Evolutionary conservation across 345 rosid genomes (phyloP).

Genomic region (Gossypium rotundifolium): DNA sequence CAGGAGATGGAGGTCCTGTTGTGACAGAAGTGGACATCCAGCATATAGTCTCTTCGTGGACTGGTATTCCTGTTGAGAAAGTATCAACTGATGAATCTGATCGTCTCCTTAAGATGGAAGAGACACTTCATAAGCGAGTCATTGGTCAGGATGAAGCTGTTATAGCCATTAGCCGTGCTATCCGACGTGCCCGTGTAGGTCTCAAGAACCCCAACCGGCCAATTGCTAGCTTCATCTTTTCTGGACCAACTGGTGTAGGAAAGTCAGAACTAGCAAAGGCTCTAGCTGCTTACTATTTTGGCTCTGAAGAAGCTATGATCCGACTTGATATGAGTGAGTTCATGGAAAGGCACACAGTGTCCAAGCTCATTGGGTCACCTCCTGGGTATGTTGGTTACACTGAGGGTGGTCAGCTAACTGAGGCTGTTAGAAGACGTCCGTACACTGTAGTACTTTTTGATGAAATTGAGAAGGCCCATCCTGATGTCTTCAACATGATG

Average conservation of each 20-base stretch:
- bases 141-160: slow-evolving; percentile 99
- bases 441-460: slow-evolving; percentile 89
- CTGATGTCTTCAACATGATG: slow-evolving; percentile 98
- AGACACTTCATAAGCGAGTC: slow-evolving; percentile 82
- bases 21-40: slow-evolving; percentile 89
- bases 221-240: slow-evolving; percentile 95
- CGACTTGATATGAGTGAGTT: slow-evolving; percentile 98
- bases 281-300: slow-evolving; percentile 88
- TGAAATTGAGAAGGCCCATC: slow-evolving; percentile 97
- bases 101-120: slow-evolving; percentile 92
- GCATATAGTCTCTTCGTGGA: slow-evolving; percentile 90
- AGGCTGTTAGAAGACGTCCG: slow-evolving; percentile 93
- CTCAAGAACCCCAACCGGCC: slow-evolving; percentile 93
- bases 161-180: slow-evolving; percentile 86
- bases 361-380: slow-evolving; percentile 96
- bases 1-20: slow-evolving; percentile 74
- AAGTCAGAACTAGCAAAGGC: slow-evolving; percentile 97
- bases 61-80: slow-evolving; percentile 98
- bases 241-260: slow-evolving; percentile 99
- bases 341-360: slow-evolving; percentile 96
- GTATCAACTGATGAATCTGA: slow-evolving; percentile 94
- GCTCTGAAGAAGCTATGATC: slow-evolving; percentile 97
- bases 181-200: slow-evolving; percentile 97
- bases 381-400: slow-evolving; percentile 99
- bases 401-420: slow-evolving; percentile 94